Evolutionary conservation across 495 filamentous ascomycete species (phyloP), one percentile per base, ranked within the genome.

Genomic region (Lasiosphaeria miniovina): DNA sequence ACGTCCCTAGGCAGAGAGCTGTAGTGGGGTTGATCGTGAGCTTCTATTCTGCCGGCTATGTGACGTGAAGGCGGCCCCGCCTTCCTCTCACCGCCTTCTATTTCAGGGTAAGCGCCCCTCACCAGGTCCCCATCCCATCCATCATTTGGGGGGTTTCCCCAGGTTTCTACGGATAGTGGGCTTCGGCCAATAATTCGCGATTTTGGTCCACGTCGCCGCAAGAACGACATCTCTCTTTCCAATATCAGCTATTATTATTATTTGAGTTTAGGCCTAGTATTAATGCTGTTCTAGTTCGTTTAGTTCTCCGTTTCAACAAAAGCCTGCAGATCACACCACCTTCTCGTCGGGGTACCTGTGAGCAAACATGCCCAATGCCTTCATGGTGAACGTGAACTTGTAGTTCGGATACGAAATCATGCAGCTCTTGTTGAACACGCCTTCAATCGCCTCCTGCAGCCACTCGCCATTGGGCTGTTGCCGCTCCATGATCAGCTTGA

Each of bases 331-430:
- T 60, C 48, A 78, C n/a, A 77, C 55, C 4, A 79, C 68, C 51
- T 60, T 82, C 58, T 84, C 79, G 61, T 93, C 81, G 3, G 90
- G 90, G 63, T 88, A 96, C 60, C 79, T 82, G 67, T 75, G 83
- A 14, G 89, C 88, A 77, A 88, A 98, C 82, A 96, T 85, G 8
- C 94, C 94, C 35, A 98, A 70, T 5, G 94, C 94, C 66, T 93
- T 95, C 65, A 97, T 91, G 6, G 94, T 87, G 74, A 97, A 98
- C 55, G 88, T 89, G 73, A 96, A 93, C 78, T 98, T 98, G 80
- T 98, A 98, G 76, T 98, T 98, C 58, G 94, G 94, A 68, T 98
- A 98, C 4, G 93, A 94, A 57, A 98, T 98, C 93, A 98, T 98
- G 75, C 94, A 97, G 68, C 86, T 96, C 77, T 97, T 96, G 75